Conservation (phyloP, 345 rosid species). For the Camelina hispida region DNA sequence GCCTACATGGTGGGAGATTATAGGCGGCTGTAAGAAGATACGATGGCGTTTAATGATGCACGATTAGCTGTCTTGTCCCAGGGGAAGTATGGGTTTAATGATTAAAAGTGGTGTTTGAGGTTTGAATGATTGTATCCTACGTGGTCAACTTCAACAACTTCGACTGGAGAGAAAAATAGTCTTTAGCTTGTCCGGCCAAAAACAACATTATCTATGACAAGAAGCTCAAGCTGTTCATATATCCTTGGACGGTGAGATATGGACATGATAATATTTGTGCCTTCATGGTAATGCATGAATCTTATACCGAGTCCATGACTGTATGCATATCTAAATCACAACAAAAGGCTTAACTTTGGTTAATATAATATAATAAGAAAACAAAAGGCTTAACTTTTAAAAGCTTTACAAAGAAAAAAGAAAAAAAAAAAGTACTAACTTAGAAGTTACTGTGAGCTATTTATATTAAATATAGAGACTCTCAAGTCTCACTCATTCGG, state of each 20-base stretch:
- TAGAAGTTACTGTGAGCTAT: too few species aligned
- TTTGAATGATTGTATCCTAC: slow-evolving; percentile 28
- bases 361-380: neutral
- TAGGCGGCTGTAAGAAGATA: slow-evolving; percentile 32
- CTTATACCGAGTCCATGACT: neutral
- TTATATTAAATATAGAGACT: too few species aligned
- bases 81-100: slow-evolving; percentile 29
- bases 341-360: neutral
- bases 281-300: slow-evolving; percentile 37
- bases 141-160: slow-evolving; percentile 40
- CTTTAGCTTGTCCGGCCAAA: slow-evolving; percentile 27
- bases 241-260: slow-evolving; percentile 28
- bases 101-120: slow-evolving; percentile 34
- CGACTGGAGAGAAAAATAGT: neutral
- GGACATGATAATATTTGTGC: slow-evolving; percentile 22
- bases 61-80: slow-evolving; percentile 36
- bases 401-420: too few species aligned
- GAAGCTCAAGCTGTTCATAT: slow-evolving; percentile 20
- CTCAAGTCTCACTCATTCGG: too few species aligned
- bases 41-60: slow-evolving; percentile 31
- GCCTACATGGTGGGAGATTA: slow-evolving; percentile 26
- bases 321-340: neutral
- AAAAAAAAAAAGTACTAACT: neutral
- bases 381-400: neutral
- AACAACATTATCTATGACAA: slow-evolving; percentile 34